phyloP scores from a whole-genome alignment of 1,284 basidiomycete species.

The Mixia osmundae region DNA sequence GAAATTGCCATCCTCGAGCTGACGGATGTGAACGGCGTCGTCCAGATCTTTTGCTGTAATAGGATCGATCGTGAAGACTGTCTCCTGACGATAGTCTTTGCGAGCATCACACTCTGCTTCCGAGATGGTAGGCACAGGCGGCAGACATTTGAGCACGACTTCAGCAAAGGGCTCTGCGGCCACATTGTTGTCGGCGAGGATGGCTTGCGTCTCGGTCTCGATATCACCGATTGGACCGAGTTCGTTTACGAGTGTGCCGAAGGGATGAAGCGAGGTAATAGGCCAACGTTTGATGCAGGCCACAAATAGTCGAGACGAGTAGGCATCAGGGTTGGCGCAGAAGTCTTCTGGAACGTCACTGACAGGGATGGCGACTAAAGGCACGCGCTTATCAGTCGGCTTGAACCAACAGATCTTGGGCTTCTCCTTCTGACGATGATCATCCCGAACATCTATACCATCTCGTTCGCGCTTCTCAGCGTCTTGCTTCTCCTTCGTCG shows the following conservation, averaged over 20 bases:
- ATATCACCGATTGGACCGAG: constrained; percentile 94
- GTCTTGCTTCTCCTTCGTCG: constrained; percentile 98
- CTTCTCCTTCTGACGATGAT: constrained; percentile 31
- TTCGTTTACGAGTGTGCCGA: constrained; percentile 93
- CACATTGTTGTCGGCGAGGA: constrained; percentile 84
- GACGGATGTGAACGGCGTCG: constrained; percentile 71
- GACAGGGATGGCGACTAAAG: constrained; percentile 80
- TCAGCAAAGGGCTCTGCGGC: constrained; percentile 21
- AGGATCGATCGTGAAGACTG: constrained; percentile 87
- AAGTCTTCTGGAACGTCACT: constrained; percentile 88
- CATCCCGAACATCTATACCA: constrained; percentile 48
- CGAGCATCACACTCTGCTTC: constrained; percentile 70
- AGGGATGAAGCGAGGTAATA: constrained; percentile 70
- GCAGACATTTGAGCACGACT: constrained; percentile 83
- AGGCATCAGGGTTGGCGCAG: constrained; percentile 75
- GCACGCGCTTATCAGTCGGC: constrained; percentile 96
- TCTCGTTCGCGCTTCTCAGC: constrained; percentile 90
- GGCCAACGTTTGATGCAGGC: constrained; percentile 88
- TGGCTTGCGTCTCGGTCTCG: constrained; percentile 88
- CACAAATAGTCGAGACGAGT: constrained; percentile 77
- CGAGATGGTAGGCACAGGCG: constrained; percentile 73
- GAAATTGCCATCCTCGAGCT: constrained; percentile 69
- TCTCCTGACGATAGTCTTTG: constrained; percentile 58
- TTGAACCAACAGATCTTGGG: constrained; percentile 99
- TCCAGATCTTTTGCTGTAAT: constrained; percentile 73